Percentiles rank a stretch among this genome's conserved stretches.
phyloP scores from a whole-genome alignment of 257 asterid species.

The Nicotiana tomentosiformis region DNA sequence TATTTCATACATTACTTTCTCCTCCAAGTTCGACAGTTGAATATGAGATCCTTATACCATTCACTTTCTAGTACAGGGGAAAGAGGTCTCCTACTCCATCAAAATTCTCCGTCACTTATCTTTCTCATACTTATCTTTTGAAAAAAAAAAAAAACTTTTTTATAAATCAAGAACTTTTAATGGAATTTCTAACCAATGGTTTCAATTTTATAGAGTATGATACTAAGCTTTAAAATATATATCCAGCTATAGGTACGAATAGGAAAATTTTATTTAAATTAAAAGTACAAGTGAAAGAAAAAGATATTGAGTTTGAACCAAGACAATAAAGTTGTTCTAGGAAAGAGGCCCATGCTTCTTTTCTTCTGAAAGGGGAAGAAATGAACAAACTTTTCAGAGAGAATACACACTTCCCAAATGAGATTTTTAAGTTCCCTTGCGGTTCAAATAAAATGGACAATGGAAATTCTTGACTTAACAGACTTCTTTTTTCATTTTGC shows the following conservation, averaged over 20 bases:
- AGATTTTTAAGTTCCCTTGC: neutral
- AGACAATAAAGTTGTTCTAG: neutral
- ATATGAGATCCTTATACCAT: neutral
- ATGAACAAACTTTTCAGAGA: neutral
- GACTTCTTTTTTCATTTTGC: neutral
- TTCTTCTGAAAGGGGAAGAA: neutral
- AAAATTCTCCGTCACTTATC: neutral
- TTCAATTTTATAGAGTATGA: neutral
- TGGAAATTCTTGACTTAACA: neutral
- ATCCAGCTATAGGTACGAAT: neutral
- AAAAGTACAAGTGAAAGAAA: neutral
- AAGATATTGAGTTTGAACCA: neutral
- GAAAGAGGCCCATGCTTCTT: neutral
- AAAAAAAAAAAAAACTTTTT: neutral
- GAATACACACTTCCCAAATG: neutral
- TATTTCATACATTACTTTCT: neutral
- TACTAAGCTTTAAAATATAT: neutral
- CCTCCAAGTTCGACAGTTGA: neutral
- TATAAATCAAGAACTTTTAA: neutral
- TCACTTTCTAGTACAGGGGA: neutral
- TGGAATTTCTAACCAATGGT: neutral
- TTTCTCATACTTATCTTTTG: neutral
- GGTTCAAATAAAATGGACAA: neutral
- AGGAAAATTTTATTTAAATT: neutral
- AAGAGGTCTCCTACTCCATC: neutral